Evolutionary conservation across 306 rosid species (phyloP).

Genomic region (Alnus glutinosa): DNA sequence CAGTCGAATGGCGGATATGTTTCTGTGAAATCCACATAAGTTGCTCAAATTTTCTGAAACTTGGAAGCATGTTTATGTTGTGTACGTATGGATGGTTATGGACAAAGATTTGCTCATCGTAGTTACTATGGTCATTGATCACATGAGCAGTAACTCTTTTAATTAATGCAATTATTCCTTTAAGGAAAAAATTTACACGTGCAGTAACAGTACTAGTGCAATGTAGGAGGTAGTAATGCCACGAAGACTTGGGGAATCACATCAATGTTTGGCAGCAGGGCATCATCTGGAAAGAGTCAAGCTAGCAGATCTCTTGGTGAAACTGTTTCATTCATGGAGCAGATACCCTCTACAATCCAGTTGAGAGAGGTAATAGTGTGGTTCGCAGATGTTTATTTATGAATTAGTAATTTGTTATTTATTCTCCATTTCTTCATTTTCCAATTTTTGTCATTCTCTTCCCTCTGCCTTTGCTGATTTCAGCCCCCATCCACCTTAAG

Average conservation of each 20-base stretch:
- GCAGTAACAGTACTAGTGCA: neutral
- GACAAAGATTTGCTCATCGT: neutral
- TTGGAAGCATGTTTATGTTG: neutral
- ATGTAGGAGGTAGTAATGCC: constrained; percentile 11
- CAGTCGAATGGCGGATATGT: neutral
- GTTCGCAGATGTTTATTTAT: constrained; percentile 4
- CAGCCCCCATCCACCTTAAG: constrained; percentile 50
- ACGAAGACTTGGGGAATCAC: constrained; percentile 36
- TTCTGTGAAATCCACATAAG: neutral
- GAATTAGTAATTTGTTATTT: constrained; percentile 7
- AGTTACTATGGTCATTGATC: neutral
- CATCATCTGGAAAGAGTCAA: constrained; percentile 20
- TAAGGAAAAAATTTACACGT: neutral
- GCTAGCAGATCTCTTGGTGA: constrained; percentile 26
- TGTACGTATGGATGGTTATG: neutral
- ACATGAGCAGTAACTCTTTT: constrained; percentile 1
- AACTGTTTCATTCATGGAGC: constrained; percentile 27
- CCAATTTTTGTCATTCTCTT: neutral
- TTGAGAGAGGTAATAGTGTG: constrained; percentile 42
- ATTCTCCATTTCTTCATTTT: neutral
- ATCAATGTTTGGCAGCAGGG: constrained; percentile 34
- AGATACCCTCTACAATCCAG: constrained; percentile 33
- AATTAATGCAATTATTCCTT: neutral
- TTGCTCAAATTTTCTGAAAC: neutral
- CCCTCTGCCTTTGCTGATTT: neutral